A percentile compares a stretch with the other conserved stretches of the same genome.
Conservation (phyloP, 768 basidiomycete species). For the Xerocomellus chrysenteron region DNA sequence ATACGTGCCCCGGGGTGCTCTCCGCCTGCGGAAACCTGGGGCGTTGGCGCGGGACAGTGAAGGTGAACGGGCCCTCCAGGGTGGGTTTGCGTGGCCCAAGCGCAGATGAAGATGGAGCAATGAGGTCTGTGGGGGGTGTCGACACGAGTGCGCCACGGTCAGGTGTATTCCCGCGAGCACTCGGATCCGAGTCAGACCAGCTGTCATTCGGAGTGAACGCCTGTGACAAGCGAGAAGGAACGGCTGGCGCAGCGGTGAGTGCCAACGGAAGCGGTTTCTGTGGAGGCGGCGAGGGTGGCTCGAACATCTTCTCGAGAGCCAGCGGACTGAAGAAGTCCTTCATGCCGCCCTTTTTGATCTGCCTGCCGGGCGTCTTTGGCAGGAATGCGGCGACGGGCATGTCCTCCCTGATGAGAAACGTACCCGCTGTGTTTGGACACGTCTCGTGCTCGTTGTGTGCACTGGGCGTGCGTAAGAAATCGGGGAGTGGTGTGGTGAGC, state of each 20-base stretch:
- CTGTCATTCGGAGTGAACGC: constrained; percentile 34
- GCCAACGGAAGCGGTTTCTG: constrained; percentile 19
- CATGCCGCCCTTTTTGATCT: constrained; percentile 52
- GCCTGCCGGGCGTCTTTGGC: constrained; percentile 63
- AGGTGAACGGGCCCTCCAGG: constrained; percentile 69
- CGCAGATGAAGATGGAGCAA: background rate
- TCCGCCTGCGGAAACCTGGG: constrained; percentile 51
- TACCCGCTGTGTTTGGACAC: constrained; percentile 49
- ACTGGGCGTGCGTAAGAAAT: constrained; percentile 44
- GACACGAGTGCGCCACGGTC: constrained; percentile 8
- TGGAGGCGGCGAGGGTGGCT: constrained; percentile 82
- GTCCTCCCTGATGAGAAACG: constrained; percentile 75
- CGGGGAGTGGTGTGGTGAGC: constrained; percentile 55
- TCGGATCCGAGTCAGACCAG: constrained; percentile 25
- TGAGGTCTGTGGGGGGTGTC: constrained; percentile 8
- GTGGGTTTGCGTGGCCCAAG: constrained; percentile 45
- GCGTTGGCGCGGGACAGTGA: constrained; percentile 55
- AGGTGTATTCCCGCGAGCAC: constrained; percentile 8
- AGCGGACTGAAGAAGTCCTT: constrained; percentile 89
- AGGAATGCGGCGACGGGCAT: constrained; percentile 53
- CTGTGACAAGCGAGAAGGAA: constrained; percentile 40
- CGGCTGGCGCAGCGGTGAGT: constrained; percentile 28
- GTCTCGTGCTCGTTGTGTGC: constrained; percentile 33
- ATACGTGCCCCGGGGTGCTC: constrained; percentile 49
- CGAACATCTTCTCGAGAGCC: constrained; percentile 88